phyloP scores from a whole-genome alignment of 2,329 filamentous ascomycete species.

The Lasiodiplodia gonubiensis region DNA sequence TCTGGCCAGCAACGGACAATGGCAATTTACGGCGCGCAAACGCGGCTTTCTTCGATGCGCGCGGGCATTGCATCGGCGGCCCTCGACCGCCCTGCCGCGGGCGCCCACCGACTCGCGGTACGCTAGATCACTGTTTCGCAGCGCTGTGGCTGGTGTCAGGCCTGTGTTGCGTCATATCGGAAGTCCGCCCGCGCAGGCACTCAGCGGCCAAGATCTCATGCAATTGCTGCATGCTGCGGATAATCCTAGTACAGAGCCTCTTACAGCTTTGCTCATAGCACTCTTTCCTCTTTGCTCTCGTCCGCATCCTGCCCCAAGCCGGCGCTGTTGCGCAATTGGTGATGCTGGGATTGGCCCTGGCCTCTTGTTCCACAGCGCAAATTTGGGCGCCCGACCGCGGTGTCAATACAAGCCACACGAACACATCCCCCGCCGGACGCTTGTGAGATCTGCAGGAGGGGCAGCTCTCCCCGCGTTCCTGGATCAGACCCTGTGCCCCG shows the following conservation, averaged over 20 bases:
- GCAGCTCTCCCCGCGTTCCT: slow-evolving; percentile 3
- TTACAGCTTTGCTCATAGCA: no score
- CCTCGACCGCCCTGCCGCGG: no score
- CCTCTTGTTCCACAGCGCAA: not conserved
- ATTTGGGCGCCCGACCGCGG: not conserved
- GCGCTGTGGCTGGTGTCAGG: slow-evolving; percentile 18
- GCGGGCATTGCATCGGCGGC: not conserved
- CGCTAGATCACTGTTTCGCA: not conserved
- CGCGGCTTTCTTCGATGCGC: not conserved
- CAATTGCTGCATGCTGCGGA: not conserved
- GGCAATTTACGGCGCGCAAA: not conserved
- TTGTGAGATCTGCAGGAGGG: slow-evolving; percentile 15
- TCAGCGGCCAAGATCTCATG: not conserved
- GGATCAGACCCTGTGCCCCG: slow-evolving; percentile 11
- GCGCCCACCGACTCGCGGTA: not conserved
- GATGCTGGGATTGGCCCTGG: not conserved
- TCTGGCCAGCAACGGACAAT: not conserved
- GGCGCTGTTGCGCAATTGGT: not conserved
- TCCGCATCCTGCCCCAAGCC: no score
- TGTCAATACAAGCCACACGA: slow-evolving; percentile 3
- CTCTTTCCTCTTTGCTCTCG: not conserved
- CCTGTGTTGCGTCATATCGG: slow-evolving; percentile 7
- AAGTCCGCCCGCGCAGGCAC: not conserved
- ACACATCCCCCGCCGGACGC: not conserved
- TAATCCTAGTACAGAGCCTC: not conserved